Percentiles rank a stretch among this genome's conserved stretches.
Conservation (phyloP, 192 early-diverging fungal species). For the Gorgonomyces haynaldii region DNA sequence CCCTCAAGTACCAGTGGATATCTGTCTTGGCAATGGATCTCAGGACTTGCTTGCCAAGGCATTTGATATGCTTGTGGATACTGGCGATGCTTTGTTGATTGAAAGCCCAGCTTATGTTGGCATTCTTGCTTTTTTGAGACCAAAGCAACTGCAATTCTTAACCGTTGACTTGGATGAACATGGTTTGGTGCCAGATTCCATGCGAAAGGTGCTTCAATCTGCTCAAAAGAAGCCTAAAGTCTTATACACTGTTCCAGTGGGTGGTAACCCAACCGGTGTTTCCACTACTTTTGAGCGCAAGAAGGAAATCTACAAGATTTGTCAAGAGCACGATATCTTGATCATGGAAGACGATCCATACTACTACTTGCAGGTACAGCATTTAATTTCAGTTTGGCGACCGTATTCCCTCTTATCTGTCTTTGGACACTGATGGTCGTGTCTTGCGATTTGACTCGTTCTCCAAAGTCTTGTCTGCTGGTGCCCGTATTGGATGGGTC, state of each 20-base stretch:
- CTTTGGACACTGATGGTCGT: slow-evolving; percentile 76
- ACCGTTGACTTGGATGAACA: background rate
- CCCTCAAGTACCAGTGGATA: slow-evolving; percentile 25
- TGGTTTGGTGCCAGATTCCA: background rate
- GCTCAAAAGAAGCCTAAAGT: background rate
- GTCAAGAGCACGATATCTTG: slow-evolving; percentile 62
- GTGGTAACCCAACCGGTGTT: slow-evolving; percentile 83
- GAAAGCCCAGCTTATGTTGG: slow-evolving; percentile 43
- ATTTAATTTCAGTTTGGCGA: slow-evolving; percentile 19
- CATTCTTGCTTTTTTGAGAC: slow-evolving; percentile 31
- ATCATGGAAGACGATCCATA: slow-evolving; percentile 96
- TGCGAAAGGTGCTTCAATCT: background rate
- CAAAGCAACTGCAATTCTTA: slow-evolving; percentile 21
- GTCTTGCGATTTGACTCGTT: slow-evolving; percentile 88
- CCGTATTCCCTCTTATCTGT: slow-evolving; percentile 68
- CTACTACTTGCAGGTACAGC: slow-evolving; percentile 69
- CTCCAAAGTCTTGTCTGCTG: slow-evolving; percentile 83
- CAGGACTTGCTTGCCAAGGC: slow-evolving; percentile 47
- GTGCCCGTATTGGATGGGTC: slow-evolving; percentile 64
- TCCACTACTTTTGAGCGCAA: slow-evolving; percentile 68
- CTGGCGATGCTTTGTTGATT: slow-evolving; percentile 29
- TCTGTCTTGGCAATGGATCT: slow-evolving; percentile 40
- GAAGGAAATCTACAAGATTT: slow-evolving; percentile 63
- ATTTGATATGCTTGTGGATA: slow-evolving; percentile 33
- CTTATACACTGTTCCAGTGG: slow-evolving; percentile 75